Evolutionary conservation across 1,139 yeast genomes (phyloP).

Genomic region (Taphrina wiesneri): DNA sequence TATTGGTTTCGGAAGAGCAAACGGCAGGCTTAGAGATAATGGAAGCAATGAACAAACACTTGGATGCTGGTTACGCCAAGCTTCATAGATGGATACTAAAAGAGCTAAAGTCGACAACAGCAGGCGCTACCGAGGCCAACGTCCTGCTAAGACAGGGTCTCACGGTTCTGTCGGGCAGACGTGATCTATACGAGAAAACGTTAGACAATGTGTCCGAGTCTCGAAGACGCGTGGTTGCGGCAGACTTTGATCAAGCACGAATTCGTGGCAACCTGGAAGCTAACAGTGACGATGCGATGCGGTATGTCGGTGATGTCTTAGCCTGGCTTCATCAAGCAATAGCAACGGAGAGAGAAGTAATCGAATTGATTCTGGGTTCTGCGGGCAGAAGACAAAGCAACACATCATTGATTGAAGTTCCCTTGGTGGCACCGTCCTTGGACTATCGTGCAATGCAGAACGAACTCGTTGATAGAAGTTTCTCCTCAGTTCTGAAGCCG

Average conservation of each 20-base stretch:
- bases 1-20: conserved; percentile 69
- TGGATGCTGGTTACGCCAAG: conserved; percentile 57
- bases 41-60: conserved; percentile 57
- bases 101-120: conserved; percentile 44
- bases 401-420: conserved; percentile 12
- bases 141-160: conserved; percentile 43
- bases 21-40: conserved; percentile 69
- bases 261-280: conserved; percentile 60
- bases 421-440: neutral
- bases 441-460: conserved; percentile 19
- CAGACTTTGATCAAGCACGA: conserved; percentile 57
- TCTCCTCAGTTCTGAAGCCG: conserved; percentile 21
- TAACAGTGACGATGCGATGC: conserved; percentile 74
- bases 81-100: conserved; percentile 49
- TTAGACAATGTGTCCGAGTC: conserved; percentile 44
- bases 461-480: conserved; percentile 20
- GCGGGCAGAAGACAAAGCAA: conserved; percentile 43
- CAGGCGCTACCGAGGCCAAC: conserved; percentile 32
- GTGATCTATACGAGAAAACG: conserved; percentile 45
- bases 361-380: conserved; percentile 55
- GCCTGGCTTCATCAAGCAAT: conserved; percentile 90
- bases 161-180: conserved; percentile 47
- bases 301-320: conserved; percentile 81
- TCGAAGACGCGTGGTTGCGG: conserved; percentile 43
- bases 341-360: conserved; percentile 80